Conservation (phyloP, 257 asterid genomes). For the Henckelia pumila region DNA sequence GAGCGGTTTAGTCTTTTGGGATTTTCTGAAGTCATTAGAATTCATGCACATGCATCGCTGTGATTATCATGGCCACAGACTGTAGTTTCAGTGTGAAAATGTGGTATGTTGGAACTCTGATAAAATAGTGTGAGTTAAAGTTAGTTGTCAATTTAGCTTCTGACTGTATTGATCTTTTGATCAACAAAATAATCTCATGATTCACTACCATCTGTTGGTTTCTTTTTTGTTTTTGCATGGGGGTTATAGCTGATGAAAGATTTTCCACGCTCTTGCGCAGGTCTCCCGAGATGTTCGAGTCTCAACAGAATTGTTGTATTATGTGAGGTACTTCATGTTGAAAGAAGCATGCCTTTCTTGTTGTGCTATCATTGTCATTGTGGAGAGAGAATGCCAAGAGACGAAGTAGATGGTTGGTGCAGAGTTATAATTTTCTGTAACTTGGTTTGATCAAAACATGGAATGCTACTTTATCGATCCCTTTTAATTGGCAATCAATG, state of each 20-base stretch:
- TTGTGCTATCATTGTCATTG: not conserved
- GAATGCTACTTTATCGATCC: not conserved
- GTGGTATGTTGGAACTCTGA: not conserved
- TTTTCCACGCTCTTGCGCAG: conserved; percentile 39
- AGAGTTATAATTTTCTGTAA: conserved; percentile 8
- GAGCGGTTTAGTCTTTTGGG: not conserved
- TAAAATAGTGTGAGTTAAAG: not conserved
- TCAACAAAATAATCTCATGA: not conserved
- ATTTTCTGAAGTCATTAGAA: conserved; percentile 2
- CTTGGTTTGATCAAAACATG: not conserved
- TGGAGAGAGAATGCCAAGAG: conserved; percentile 1
- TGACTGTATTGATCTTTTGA: not conserved
- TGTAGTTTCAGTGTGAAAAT: conserved; percentile 9
- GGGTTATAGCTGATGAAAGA: conserved; percentile 8
- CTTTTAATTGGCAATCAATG: not conserved
- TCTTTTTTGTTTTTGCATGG: not conserved
- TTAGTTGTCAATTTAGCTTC: not conserved
- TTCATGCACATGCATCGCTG: not conserved
- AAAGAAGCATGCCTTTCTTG: not conserved
- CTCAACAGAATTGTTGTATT: conserved; percentile 61
- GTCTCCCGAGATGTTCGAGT: conserved; percentile 78
- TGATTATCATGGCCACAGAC: not conserved
- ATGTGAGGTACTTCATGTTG: conserved; percentile 47
- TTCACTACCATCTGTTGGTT: not conserved
- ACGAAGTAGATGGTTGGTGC: conserved; percentile 10